These are phyloP conservation scores for Wickerhamiella hasegawae DNA, from an alignment of 805 yeast species.

Conservation along the genomic window DNA sequence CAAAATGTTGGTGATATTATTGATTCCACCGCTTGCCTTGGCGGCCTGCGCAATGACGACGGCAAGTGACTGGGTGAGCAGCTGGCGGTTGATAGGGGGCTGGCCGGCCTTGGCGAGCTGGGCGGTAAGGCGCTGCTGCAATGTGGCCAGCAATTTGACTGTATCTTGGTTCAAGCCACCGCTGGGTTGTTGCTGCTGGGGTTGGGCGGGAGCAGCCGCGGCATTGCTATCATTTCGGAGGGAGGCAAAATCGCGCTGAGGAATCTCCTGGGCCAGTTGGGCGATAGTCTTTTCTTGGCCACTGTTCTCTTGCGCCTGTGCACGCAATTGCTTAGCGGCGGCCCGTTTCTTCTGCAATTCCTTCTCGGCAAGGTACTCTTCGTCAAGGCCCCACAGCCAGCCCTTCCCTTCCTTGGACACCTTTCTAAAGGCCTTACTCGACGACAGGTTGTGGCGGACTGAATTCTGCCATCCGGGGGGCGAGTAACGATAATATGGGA, in stretches of 20 bases:
- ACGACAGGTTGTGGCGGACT: conserved; percentile 74
- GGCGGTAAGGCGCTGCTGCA: conserved; percentile 73
- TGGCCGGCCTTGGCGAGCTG: conserved; percentile 68
- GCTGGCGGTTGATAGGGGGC: conserved; percentile 53
- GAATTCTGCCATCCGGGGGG: conserved; percentile 97
- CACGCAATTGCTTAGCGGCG: conserved; percentile 18
- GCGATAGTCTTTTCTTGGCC: conserved; percentile 19
- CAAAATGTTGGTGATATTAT: conserved; percentile 11
- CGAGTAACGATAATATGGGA: conserved; percentile 84
- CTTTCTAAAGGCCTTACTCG: conserved; percentile 72
- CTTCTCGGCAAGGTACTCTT: conserved; percentile 64
- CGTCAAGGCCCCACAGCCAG: conserved; percentile 90
- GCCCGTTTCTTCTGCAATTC: conserved; percentile 52
- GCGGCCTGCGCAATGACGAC: conserved; percentile 88
- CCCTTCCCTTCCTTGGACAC: conserved; percentile 82
- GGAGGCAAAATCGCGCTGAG: conserved; percentile 8
- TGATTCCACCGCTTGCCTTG: conserved; percentile 32
- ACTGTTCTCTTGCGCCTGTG: conserved; percentile 9
- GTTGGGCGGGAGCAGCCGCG: conserved; percentile 4
- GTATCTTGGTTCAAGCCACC: conserved; percentile 36
- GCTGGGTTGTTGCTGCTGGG: conserved; percentile 3
- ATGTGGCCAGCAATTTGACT: conserved; percentile 57
- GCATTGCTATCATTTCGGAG: conserved; percentile 2
- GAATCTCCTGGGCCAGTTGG: conserved; percentile 20
- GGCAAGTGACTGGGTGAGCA: conserved; percentile 80